A percentile compares a stretch with the other conserved stretches of the same genome.
Evolutionary conservation across 2,329 filamentous ascomycete genomes (phyloP).

Genomic region (Fusarium musae): DNA sequence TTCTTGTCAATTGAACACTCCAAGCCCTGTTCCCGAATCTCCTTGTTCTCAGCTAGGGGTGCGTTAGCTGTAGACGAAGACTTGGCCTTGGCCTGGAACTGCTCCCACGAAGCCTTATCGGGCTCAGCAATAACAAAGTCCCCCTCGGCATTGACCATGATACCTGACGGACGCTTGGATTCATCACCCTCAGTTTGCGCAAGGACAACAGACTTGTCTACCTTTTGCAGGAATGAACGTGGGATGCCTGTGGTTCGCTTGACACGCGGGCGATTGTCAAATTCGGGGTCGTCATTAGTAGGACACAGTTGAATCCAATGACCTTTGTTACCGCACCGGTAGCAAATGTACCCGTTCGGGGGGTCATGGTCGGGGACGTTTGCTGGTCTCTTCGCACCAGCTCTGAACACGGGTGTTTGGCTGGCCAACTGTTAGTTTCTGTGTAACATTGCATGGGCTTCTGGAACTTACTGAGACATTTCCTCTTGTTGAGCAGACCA

Average conservation of each 20-base stretch:
- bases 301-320: slow-evolving; percentile 99
- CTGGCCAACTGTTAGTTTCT: slow-evolving; percentile 55
- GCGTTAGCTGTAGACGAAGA: slow-evolving; percentile 85
- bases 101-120: slow-evolving; percentile 95
- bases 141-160: slow-evolving; percentile 98
- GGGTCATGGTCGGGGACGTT: slow-evolving; percentile 93
- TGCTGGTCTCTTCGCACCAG: slow-evolving; percentile 71
- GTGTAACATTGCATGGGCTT: neutral
- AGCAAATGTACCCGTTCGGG: slow-evolving; percentile 94
- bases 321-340: slow-evolving; percentile 96
- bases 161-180: slow-evolving; percentile 84
- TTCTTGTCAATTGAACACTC: slow-evolving; percentile 97
- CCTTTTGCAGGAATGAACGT: slow-evolving; percentile 92
- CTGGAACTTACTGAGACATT: slow-evolving; percentile 77
- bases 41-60: slow-evolving; percentile 81
- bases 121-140: slow-evolving; percentile 97
- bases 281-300: slow-evolving; percentile 97
- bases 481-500: slow-evolving; percentile 95
- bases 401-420: slow-evolving; percentile 70
- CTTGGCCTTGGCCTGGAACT: slow-evolving; percentile 95
- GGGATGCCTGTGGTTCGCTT: slow-evolving; percentile 98
- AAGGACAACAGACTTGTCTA: slow-evolving; percentile 87
- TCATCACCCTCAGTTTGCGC: slow-evolving; percentile 81
- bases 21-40: slow-evolving; percentile 86
- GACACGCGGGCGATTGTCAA: slow-evolving; percentile 90